Conservation (phyloP, 2,329 filamentous ascomycete genomes). For the Alternaria sp. region DNA sequence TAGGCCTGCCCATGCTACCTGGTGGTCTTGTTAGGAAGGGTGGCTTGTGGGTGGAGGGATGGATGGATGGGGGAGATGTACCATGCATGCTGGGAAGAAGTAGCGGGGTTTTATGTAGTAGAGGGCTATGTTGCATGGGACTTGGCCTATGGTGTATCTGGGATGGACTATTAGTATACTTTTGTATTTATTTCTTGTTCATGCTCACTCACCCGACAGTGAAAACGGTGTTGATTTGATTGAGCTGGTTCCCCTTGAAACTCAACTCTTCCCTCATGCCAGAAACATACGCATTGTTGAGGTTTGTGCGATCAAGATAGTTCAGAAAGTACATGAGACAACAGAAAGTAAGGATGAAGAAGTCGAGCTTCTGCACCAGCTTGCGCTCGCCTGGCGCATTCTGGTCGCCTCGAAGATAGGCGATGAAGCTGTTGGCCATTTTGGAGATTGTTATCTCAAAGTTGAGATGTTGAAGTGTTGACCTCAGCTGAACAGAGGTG, state of each 20-base stretch:
- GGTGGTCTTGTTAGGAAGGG: neutral
- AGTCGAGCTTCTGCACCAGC: slow-evolving; percentile 66
- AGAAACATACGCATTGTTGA: slow-evolving; percentile 52
- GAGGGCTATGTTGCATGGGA: slow-evolving; percentile 55
- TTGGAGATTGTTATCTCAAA: neutral
- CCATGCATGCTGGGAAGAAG: slow-evolving; percentile 69
- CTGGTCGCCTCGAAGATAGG: slow-evolving; percentile 46
- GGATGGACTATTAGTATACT: too few species aligned
- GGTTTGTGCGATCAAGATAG: slow-evolving; percentile 49
- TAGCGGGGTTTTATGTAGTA: slow-evolving; percentile 68
- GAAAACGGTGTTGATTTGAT: slow-evolving; percentile 54
- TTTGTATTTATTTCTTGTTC: too few species aligned
- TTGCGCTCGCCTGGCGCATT: slow-evolving; percentile 49
- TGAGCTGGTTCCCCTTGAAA: slow-evolving; percentile 50
- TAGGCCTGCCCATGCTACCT: slow-evolving; percentile 63
- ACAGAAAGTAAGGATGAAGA: slow-evolving; percentile 69
- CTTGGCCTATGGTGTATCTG: slow-evolving; percentile 62
- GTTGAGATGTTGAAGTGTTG: neutral
- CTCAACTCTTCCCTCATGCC: slow-evolving; percentile 52
- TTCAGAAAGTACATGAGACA: slow-evolving; percentile 56
- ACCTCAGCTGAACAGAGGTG: neutral
- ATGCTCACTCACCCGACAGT: slow-evolving; percentile 33
- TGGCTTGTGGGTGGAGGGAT: too few species aligned
- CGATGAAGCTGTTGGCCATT: slow-evolving; percentile 38
- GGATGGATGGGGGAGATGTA: slow-evolving; percentile 36